These are phyloP conservation scores for Globisporangium carolinianum DNA, from an alignment of 352 stramenopile genomes.

Conservation along the genomic window DNA sequence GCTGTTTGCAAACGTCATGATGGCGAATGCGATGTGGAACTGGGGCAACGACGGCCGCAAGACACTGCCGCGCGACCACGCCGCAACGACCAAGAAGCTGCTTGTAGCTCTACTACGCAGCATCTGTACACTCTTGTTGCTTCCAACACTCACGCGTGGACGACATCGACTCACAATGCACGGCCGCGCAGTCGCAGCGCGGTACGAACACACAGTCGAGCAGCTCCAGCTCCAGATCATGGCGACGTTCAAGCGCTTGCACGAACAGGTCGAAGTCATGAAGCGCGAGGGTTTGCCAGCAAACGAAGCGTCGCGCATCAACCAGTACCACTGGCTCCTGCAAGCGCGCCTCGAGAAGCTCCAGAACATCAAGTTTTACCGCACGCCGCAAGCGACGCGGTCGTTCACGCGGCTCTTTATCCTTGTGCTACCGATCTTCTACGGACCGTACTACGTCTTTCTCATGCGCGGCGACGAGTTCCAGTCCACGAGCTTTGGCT, in stretches of 20 bases:
- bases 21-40: slow-evolving; percentile 79
- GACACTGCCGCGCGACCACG: slow-evolving; percentile 45
- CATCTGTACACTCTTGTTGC: slow-evolving; percentile 38
- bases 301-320: slow-evolving; percentile 84
- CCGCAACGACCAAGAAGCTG: slow-evolving; percentile 48
- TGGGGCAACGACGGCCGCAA: slow-evolving; percentile 61
- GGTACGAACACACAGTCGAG: slow-evolving; percentile 33
- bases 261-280: slow-evolving; percentile 73
- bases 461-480: slow-evolving; percentile 46
- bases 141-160: slow-evolving; percentile 65
- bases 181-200: slow-evolving; percentile 34
- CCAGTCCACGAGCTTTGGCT: slow-evolving; percentile 64
- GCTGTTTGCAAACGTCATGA: slow-evolving; percentile 62
- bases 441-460: slow-evolving; percentile 84
- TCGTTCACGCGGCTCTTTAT: slow-evolving; percentile 85
- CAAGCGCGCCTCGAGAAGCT: slow-evolving; percentile 76
- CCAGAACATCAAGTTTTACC: slow-evolving; percentile 86
- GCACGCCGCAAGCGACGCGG: slow-evolving; percentile 78
- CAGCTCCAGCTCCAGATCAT: slow-evolving; percentile 57
- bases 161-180: slow-evolving; percentile 59
- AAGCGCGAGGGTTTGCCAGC: slow-evolving; percentile 61
- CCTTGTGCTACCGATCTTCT: slow-evolving; percentile 77
- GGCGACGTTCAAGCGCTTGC: slow-evolving; percentile 43
- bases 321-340: slow-evolving; percentile 85
- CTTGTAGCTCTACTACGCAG: slow-evolving; percentile 38